A percentile compares a stretch with the other conserved stretches of the same genome.
phyloP scores from a whole-genome alignment of 2,329 filamentous ascomycete genomes.

The Xylariomycetidae sp. region DNA sequence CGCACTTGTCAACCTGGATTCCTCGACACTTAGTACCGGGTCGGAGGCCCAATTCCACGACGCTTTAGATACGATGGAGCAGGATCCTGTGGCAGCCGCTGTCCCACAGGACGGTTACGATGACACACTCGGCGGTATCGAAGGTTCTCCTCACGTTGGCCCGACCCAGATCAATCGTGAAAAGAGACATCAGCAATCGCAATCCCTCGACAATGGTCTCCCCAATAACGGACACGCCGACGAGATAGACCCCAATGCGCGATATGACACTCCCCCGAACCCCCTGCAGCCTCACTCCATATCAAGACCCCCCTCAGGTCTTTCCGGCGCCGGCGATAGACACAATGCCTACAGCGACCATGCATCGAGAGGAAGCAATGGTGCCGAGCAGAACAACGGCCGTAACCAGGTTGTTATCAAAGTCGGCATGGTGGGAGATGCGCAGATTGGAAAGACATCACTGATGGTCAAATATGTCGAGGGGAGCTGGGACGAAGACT shows the following conservation, averaged over 20 bases:
- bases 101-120: slow-evolving; percentile 35
- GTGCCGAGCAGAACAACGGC: slow-evolving; percentile 39
- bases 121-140: slow-evolving; percentile 46
- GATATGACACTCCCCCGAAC: slow-evolving; percentile 44
- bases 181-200: slow-evolving; percentile 39
- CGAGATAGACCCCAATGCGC: slow-evolving; percentile 36
- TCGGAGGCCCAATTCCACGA: slow-evolving; percentile 50
- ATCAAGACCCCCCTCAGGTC: slow-evolving; percentile 52
- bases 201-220: slow-evolving; percentile 46
- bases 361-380: slow-evolving; percentile 34
- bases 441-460: slow-evolving; percentile 98
- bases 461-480: slow-evolving; percentile 99
- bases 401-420: slow-evolving; percentile 90
- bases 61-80: slow-evolving; percentile 49
- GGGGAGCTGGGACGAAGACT: slow-evolving; percentile 99
- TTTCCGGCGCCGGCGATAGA: slow-evolving; percentile 39
- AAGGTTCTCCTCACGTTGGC: slow-evolving; percentile 40
- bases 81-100: slow-evolving; percentile 24
- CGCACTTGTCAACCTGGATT: slow-evolving; percentile 46
- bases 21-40: slow-evolving; percentile 42
- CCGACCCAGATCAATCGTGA: slow-evolving; percentile 20
- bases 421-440: slow-evolving; percentile 98
- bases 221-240: slow-evolving; percentile 27
- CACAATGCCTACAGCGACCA: slow-evolving; percentile 41
- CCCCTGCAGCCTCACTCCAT: slow-evolving; percentile 37